Evolutionary conservation across 345 rosid genomes (phyloP).

Genomic region (Sonneratia alba): DNA sequence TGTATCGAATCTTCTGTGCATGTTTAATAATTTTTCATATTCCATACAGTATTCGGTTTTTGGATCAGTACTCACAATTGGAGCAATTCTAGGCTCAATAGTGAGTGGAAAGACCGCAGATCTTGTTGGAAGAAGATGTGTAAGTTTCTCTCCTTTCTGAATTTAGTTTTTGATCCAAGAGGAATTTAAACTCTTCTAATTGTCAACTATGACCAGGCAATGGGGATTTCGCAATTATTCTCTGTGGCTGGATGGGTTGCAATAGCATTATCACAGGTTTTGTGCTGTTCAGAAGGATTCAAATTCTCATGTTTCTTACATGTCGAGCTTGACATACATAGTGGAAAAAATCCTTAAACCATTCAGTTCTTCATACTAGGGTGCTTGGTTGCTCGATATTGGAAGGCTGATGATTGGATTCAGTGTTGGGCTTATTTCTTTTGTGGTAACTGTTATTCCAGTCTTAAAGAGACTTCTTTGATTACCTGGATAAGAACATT

Average conservation of each 20-base stretch:
- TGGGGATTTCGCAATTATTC: constrained; percentile 28
- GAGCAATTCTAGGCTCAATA: constrained; percentile 25
- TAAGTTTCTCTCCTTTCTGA: constrained; percentile 1
- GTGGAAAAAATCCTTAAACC: too few relatives aligned
- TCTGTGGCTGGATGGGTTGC: constrained; percentile 41
- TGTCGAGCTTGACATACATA: too few relatives aligned
- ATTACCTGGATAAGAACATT: background rate
- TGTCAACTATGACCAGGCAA: background rate
- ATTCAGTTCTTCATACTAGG: constrained; percentile 6
- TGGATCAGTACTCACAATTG: constrained; percentile 23
- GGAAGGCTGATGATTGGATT: constrained; percentile 24
- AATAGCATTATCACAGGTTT: constrained; percentile 40
- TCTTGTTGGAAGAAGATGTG: constrained; percentile 24
- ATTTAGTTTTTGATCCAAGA: background rate
- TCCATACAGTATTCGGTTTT: constrained; percentile 29
- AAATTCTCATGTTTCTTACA: background rate
- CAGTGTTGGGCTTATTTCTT: constrained; percentile 20
- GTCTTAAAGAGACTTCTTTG: background rate
- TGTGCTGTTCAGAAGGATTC: background rate
- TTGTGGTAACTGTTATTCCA: constrained; percentile 17
- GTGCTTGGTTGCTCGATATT: constrained; percentile 23
- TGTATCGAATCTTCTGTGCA: background rate
- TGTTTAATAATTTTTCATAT: background rate
- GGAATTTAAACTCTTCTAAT: background rate
- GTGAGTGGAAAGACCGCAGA: constrained; percentile 26